Conservation (phyloP, 768 basidiomycete genomes). For the Wakefieldia striispora region DNA sequence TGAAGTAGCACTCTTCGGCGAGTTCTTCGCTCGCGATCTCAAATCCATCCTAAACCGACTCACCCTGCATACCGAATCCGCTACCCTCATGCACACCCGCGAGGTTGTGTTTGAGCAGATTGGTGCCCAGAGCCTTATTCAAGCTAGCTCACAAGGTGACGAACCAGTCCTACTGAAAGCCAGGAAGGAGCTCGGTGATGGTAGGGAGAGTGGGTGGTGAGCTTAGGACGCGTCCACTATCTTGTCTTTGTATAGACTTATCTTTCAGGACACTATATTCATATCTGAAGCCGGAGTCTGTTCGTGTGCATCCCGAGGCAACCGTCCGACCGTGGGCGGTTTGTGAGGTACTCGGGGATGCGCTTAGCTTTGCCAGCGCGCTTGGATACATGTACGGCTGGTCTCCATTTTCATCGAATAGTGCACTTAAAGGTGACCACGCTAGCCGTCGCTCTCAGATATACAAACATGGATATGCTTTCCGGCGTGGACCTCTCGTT, state of each 20-base stretch:
- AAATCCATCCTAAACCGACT: conserved; percentile 77
- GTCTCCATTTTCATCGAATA: background rate
- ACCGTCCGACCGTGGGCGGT: conserved; percentile 86
- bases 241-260: background rate
- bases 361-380: conserved; percentile 75
- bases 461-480: conserved; percentile 79
- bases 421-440: conserved; percentile 2
- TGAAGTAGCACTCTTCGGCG: conserved; percentile 80
- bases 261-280: conserved; percentile 67
- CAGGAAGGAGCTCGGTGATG: conserved; percentile 65
- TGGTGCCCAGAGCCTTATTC: conserved; percentile 61
- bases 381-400: conserved; percentile 67
- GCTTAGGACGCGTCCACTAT: conserved; percentile 14
- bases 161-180: conserved; percentile 73
- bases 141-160: conserved; percentile 41
- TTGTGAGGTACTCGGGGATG: conserved; percentile 76
- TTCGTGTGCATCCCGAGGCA: conserved; percentile 78
- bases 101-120: conserved; percentile 83
- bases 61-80: conserved; percentile 78
- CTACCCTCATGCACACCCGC: conserved; percentile 66
- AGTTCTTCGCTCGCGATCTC: conserved; percentile 76
- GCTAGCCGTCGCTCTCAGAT: conserved; percentile 67
- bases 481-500: conserved; percentile 64
- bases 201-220: conserved; percentile 60
- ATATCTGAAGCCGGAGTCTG: conserved; percentile 82